Conservation (phyloP, 257 asterid genomes). For the Solanum lycopersicoides region DNA sequence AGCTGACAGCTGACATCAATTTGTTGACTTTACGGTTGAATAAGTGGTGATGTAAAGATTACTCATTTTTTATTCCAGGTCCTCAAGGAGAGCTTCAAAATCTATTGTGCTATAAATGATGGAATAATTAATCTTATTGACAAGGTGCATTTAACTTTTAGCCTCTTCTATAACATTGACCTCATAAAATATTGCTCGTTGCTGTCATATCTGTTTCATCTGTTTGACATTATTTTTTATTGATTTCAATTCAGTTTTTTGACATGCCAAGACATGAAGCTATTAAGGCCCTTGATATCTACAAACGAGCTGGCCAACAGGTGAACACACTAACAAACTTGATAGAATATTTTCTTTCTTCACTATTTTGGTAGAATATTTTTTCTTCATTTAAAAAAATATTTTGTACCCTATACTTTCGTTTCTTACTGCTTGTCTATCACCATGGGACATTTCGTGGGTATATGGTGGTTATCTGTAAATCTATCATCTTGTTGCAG, state of each 20-base stretch:
- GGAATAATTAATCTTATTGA: conserved; percentile 97
- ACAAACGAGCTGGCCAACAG: conserved; percentile 99
- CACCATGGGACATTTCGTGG: background rate
- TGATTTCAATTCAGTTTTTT: conserved; percentile 62
- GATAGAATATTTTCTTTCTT: background rate
- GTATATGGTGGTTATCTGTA: background rate
- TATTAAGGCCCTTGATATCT: conserved; percentile 82
- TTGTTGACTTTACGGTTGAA: background rate
- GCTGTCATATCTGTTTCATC: background rate
- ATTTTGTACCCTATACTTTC: background rate
- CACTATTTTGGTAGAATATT: background rate
- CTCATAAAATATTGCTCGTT: background rate
- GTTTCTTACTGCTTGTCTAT: background rate
- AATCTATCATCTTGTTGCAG: conserved; percentile 27
- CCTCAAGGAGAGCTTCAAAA: conserved; percentile 96
- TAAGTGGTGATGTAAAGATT: background rate
- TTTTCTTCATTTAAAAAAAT: background rate
- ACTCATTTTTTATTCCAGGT: conserved; percentile 40
- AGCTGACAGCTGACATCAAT: background rate
- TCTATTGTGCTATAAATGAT: conserved; percentile 90
- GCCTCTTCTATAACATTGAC: background rate
- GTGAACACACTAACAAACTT: conserved; percentile 17
- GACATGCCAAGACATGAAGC: conserved; percentile 99
- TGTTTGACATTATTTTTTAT: background rate
- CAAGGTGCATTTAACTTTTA: conserved; percentile 48